Conservation (phyloP, 495 filamentous ascomycete species). For the Talaromyces stipitatus region DNA sequence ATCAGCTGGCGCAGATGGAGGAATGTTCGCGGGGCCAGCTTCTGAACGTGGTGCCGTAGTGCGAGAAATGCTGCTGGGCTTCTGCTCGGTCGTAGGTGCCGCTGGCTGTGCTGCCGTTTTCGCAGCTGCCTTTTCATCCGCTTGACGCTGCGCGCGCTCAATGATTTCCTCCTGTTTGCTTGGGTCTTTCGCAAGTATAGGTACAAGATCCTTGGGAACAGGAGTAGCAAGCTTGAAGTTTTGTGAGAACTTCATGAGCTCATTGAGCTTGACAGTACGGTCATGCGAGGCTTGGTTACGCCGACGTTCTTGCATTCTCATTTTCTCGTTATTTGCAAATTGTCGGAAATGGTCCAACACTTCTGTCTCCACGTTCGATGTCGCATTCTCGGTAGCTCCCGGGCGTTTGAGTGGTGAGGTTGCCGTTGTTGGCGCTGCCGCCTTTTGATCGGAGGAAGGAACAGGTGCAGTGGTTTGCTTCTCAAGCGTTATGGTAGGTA, state of each 20-base stretch:
- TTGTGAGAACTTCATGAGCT: conserved; percentile 88
- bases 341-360: conserved; percentile 72
- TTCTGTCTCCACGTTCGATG: conserved; percentile 69
- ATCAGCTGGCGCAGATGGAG: conserved; percentile 29
- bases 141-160: conserved; percentile 67
- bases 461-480: conserved; percentile 18
- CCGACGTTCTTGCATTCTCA: conserved; percentile 62
- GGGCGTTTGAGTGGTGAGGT: conserved; percentile 17
- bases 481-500: conserved; percentile 26
- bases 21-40: conserved; percentile 17
- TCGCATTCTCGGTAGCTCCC: conserved; percentile 48
- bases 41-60: conserved; percentile 23
- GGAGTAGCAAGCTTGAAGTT: conserved; percentile 90
- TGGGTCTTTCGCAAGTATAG: conserved; percentile 93
- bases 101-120: conserved; percentile 22
- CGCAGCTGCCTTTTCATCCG: conserved; percentile 46
- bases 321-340: conserved; percentile 73
- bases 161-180: conserved; percentile 88
- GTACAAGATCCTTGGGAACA: conserved; percentile 84
- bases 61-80: conserved; percentile 15
- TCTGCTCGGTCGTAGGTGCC: conserved; percentile 27
- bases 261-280: conserved; percentile 83
- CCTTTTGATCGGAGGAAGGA: conserved; percentile 28
- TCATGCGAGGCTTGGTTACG: conserved; percentile 60
- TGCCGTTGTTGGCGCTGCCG: conserved; percentile 12